Evolutionary conservation across 2,329 filamentous ascomycete species (phyloP).

Genomic region (Colletotrichum liriopes): DNA sequence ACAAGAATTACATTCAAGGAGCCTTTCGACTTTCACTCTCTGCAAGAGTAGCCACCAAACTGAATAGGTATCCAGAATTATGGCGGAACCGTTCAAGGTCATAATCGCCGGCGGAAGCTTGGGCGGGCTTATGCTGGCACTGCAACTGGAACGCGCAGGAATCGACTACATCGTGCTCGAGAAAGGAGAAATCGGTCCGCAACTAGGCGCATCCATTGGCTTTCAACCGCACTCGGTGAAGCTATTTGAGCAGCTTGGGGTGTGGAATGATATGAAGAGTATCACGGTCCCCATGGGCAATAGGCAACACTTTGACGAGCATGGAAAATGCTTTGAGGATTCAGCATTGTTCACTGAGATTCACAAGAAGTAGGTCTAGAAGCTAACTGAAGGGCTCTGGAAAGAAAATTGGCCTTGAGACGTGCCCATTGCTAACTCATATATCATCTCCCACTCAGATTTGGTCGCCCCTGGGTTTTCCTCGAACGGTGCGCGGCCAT

Average conservation of each 20-base stretch:
- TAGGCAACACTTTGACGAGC: background rate
- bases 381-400: too few relatives aligned
- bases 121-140: background rate
- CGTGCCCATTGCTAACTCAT: too few relatives aligned
- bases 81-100: background rate
- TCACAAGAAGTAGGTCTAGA: background rate
- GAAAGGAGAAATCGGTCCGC: background rate
- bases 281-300: background rate
- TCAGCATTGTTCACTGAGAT: background rate
- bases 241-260: too few relatives aligned
- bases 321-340: background rate
- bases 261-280: too few relatives aligned
- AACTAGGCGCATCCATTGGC: background rate
- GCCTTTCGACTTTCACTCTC: too few relatives aligned
- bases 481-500: too few relatives aligned
- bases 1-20: too few relatives aligned
- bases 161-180: background rate
- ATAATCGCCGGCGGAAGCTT: background rate
- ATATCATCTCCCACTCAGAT: too few relatives aligned
- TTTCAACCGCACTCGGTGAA: too few relatives aligned
- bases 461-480: too few relatives aligned
- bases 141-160: background rate
- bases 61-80: background rate
- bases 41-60: too few relatives aligned
- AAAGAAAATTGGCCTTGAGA: too few relatives aligned